Evolutionary conservation across 306 rosid species (phyloP).

Genomic region (Quercus glauca): DNA sequence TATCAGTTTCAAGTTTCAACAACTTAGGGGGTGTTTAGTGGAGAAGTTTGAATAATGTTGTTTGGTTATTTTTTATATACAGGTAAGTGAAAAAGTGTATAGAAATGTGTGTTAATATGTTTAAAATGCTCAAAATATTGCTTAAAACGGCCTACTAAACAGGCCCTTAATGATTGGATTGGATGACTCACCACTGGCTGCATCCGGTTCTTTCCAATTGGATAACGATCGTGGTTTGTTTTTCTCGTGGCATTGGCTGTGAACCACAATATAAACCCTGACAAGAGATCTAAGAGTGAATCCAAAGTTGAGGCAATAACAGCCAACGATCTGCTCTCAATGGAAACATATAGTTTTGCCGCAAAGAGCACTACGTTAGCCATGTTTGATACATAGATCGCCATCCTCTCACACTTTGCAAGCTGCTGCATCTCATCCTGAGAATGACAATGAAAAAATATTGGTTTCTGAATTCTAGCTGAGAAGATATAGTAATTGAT

Average conservation of each 20-base stretch:
- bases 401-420: constrained; percentile 60
- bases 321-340: constrained; percentile 62
- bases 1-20: no score
- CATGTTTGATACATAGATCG: constrained; percentile 49
- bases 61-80: no score
- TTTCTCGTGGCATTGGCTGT: constrained; percentile 65
- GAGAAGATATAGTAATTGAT: no score
- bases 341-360: constrained; percentile 67
- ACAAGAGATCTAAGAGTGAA: constrained; percentile 75
- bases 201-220: constrained; percentile 87
- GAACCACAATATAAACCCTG: constrained; percentile 81
- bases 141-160: no score
- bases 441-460: neutral
- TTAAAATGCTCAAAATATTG: no score
- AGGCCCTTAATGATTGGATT: no score
- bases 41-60: no score
- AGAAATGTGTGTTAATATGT: no score
- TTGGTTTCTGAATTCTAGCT: no score
- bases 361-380: constrained; percentile 61
- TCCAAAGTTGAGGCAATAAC: constrained; percentile 86
- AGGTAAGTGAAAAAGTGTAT: no score
- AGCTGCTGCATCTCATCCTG: constrained; percentile 68
- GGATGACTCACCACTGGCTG: constrained; percentile 65
- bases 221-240: constrained; percentile 59
- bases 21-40: no score